These are phyloP conservation scores for Basidiobolus meristosporus DNA, from an alignment of 371 early-diverging fungal genomes.

Conservation along the genomic window DNA sequence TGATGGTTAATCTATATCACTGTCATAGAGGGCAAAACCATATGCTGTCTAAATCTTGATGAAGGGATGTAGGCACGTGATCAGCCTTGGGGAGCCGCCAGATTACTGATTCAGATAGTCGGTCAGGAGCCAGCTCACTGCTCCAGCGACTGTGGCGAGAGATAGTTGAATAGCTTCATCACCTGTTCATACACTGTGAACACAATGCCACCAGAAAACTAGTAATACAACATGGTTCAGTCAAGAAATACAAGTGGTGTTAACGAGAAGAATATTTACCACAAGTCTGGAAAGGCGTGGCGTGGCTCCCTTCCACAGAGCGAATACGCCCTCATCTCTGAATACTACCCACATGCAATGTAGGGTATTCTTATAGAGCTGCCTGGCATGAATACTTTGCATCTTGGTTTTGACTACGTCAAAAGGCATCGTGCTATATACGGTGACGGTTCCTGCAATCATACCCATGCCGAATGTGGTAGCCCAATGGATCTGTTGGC, in stretches of 20 bases:
- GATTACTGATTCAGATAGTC: too few relatives aligned
- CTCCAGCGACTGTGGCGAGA: too few relatives aligned
- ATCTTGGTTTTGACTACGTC: constrained; percentile 89
- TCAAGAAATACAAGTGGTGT: background rate
- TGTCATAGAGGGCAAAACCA: too few relatives aligned
- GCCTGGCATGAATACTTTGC: constrained; percentile 57
- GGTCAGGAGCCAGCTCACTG: too few relatives aligned
- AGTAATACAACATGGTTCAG: constrained; percentile 2
- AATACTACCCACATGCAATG: constrained; percentile 57
- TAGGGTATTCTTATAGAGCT: constrained; percentile 40
- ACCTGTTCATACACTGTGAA: constrained; percentile 81
- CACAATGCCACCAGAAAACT: constrained; percentile 86
- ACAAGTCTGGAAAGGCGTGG: constrained; percentile 72
- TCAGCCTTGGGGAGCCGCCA: too few relatives aligned
- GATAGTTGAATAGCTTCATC: constrained; percentile 16
- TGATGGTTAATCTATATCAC: too few relatives aligned
- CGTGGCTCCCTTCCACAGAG: constrained; percentile 85
- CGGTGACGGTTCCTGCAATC: constrained; percentile 75
- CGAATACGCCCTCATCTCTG: constrained; percentile 49
- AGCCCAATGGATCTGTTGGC: constrained; percentile 29
- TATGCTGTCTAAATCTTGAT: too few relatives aligned
- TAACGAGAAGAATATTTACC: constrained; percentile 22
- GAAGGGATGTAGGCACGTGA: too few relatives aligned
- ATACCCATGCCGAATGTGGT: constrained; percentile 56
- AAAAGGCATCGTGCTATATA: constrained; percentile 85